Conservation (phyloP, 2,329 filamentous ascomycete species). For the Chaetothyriales sp. region DNA sequence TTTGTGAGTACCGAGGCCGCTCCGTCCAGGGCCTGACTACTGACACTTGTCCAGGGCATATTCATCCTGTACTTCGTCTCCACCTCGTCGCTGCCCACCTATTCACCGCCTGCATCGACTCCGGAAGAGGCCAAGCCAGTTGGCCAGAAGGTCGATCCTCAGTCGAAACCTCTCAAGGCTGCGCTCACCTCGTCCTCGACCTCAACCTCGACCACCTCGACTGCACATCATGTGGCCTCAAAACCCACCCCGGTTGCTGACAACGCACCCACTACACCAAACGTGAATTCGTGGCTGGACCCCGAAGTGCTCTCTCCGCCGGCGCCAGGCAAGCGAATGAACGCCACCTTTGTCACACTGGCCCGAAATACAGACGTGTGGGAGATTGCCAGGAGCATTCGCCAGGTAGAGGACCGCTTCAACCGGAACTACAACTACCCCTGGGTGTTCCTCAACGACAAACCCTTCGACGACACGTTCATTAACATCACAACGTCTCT, state of each 20-base stretch:
- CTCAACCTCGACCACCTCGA: not conserved
- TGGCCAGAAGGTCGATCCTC: not conserved
- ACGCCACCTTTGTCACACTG: conserved; percentile 93
- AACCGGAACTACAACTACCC: conserved; percentile 95
- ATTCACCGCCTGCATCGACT: conserved; percentile 9
- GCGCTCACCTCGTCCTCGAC: not conserved
- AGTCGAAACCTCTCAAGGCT: not conserved
- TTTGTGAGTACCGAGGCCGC: conserved; percentile 49
- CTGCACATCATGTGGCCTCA: not conserved
- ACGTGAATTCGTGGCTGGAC: not conserved
- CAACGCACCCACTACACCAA: conserved; percentile 3
- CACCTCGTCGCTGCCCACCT: conserved; percentile 37
- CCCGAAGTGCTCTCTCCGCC: conserved; percentile 25
- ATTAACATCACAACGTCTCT: conserved; percentile 80
- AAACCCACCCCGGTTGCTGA: not conserved
- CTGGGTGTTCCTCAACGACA: conserved; percentile 97
- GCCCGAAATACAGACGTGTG: conserved; percentile 88
- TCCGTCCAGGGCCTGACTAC: not conserved
- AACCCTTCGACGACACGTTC: conserved; percentile 84
- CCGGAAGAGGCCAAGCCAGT: not conserved
- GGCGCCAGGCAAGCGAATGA: conserved; percentile 62
- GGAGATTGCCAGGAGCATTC: conserved; percentile 93
- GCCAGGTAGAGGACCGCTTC: conserved; percentile 94
- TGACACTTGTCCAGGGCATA: conserved; percentile 37
- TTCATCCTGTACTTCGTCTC: conserved; percentile 74